Evolutionary conservation across 2,329 filamentous ascomycete species (phyloP), one percentile per base, ranked within the genome.

Genomic region (Claviceps capensis): DNA sequence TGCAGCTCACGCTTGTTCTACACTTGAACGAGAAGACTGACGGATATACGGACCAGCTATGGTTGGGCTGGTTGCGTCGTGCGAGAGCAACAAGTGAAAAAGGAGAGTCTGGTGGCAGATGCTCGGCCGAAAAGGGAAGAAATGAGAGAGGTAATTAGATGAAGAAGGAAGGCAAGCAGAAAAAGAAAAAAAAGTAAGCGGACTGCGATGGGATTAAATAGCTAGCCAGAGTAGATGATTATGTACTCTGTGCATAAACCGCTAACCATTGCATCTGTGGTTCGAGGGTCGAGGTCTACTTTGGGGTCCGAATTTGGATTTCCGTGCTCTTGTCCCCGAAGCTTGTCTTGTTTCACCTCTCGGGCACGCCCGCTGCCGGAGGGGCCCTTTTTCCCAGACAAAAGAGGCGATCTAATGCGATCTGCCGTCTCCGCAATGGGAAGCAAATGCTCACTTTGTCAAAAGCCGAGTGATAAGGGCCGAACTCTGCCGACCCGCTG

Each of bases 241-340:
- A 34, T 34, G 43, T 47, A 17, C 49, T 50, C 41, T 40, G 22
- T 30, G 49, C 36, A 51, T 42, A 51, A 30, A 43, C 34, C 49
- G 26, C 44, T 14, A 37, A 50, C 23, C 36, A 11, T 23, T 17
- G 48, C 5, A 23, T 23, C 40, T 36, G n/a, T 22, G 23, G 38
- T 49, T 23, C 14, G 11, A 38, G 17, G 41, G n/a, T 17, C 38
- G 17, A 41, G 41, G 41, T 43, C 42, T 44, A 11, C 30, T 34
- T 34, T 11, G 42, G 7, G 42, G 19, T 14, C 19, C 7, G 9
- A 22, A 22, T n/a, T n/a, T 7, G 23, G 43, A 22, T 13, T n/a
- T n/a, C 14, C 22, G 23, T n/a, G 43, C 43, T 45, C 43, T 30
- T 34, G n/a, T 34, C 23, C 7, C 26, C 23, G 23, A 30, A 30